Base-by-base conservation (phyloP, 352 stramenopile genomes). In the Phytophthora europaea region DNA sequence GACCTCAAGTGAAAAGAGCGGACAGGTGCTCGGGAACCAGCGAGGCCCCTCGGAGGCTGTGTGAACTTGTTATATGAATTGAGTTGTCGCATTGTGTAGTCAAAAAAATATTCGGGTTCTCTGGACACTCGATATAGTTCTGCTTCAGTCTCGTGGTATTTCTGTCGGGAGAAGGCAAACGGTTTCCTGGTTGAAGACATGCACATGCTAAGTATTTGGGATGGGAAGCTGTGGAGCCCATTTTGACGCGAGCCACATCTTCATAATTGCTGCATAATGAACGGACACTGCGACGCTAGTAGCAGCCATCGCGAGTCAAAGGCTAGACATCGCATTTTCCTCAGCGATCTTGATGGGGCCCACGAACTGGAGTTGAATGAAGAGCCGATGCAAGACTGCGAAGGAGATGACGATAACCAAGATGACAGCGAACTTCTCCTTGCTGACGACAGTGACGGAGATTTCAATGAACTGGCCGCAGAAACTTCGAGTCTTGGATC, bases 401-500 rank as follows among this genome's bases (percentile, higher is more conserved):
- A 76, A 26, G 57, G 20, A n/a, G 43, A 72, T 15, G 60, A 57
- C n/a, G 50, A 75, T 36, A 76, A 80, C 22, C 60, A 58, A 36
- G 60, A 63, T 28, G 50, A 72, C 34, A 26, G 61, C 53, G 69
- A 79, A 22, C 40, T 60, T 48, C 52, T 70, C n/a, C 48, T 61
- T 16, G 36, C 31, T 31, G 66, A 75, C 10, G 54, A 67, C 6
- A 68, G 68, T n/a, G 45, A 36, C n/a, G 47, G 20, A 20, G 59
- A 74, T 18, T 77, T 73, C 7, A 76, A 64, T 40, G 73, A 73
- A 18, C 40, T 70, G 23, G 40, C 59, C 33, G 63, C 55, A 47
- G 72, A 79, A 64, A 71, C 59, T 16, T 78, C 68, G 16, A 85
- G 78, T 43, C 66, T 74, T 22, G 70, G 70, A 26, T 78, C 66